These are phyloP conservation scores for Fusarium anguioides DNA, from an alignment of 2,329 filamentous ascomycete species.

Conservation along the genomic window DNA sequence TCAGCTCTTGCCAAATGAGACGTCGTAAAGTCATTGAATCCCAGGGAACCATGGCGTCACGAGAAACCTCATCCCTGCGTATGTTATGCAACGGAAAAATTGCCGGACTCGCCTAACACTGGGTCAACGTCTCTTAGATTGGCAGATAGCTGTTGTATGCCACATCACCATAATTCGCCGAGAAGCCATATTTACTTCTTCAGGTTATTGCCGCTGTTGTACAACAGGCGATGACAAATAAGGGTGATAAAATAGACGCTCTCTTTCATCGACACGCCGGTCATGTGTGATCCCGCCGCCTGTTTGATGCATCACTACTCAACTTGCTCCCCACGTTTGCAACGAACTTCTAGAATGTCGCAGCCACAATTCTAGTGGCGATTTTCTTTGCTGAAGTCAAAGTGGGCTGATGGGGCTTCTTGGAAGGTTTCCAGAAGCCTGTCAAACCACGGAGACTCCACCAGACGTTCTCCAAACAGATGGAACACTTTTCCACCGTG, in stretches of 20 bases:
- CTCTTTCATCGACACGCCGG: not conserved
- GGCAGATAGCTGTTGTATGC: slow-evolving; percentile 10
- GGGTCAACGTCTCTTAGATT: slow-evolving; percentile 22
- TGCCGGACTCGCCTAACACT: slow-evolving; percentile 42
- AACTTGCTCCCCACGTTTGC: slow-evolving; percentile 6
- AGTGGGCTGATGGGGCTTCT: slow-evolving; percentile 40
- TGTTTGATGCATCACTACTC: slow-evolving; percentile 3
- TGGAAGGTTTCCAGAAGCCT: slow-evolving; percentile 48
- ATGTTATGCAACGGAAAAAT: slow-evolving; percentile 35
- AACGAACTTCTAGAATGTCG: slow-evolving; percentile 18
- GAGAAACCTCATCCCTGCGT: slow-evolving; percentile 20
- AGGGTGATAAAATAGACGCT: not conserved
- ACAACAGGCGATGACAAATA: not conserved
- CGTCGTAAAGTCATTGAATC: slow-evolving; percentile 24
- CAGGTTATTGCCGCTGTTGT: not conserved
- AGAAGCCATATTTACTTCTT: not conserved
- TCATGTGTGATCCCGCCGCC: not conserved
- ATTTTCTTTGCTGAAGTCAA: slow-evolving; percentile 32
- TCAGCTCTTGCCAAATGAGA: slow-evolving; percentile 39
- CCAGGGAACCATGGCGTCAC: slow-evolving; percentile 28
- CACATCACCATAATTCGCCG: slow-evolving; percentile 16
- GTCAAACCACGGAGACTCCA: slow-evolving; percentile 27
- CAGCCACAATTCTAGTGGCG: slow-evolving; percentile 32
- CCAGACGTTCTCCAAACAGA: not conserved
- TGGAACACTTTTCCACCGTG: slow-evolving; percentile 30